Conservation (phyloP, 2,329 filamentous ascomycete genomes). For the Colletotrichum spinosum region DNA sequence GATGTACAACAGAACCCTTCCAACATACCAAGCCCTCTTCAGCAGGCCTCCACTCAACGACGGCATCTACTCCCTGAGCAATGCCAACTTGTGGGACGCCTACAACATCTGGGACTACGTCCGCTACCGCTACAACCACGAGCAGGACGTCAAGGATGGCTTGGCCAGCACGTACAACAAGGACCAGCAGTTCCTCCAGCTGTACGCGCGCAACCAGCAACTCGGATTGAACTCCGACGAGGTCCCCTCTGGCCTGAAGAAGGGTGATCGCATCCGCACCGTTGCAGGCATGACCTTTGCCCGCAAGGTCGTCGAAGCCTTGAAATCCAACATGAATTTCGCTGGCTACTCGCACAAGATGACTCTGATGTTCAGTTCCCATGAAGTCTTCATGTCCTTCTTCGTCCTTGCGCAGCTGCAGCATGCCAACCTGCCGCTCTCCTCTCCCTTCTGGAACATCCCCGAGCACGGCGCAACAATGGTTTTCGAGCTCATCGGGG, state of each 20-base stretch:
- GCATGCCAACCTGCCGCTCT: constrained; percentile 63
- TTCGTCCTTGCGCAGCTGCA: constrained; percentile 62
- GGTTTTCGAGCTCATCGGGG: constrained; percentile 73
- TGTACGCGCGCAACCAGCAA: constrained; percentile 76
- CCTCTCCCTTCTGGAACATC: constrained; percentile 49
- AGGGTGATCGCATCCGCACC: constrained; percentile 56
- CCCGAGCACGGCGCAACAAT: constrained; percentile 80
- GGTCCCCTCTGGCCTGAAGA: constrained; percentile 62
- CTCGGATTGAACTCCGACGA: constrained; percentile 66
- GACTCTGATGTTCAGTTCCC: constrained; percentile 65
- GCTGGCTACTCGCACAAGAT: constrained; percentile 58
- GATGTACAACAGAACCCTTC: constrained; percentile 44
- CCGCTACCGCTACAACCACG: constrained; percentile 64
- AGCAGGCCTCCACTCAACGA: constrained; percentile 47
- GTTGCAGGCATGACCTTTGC: constrained; percentile 67
- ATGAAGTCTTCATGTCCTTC: constrained; percentile 67
- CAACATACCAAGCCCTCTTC: constrained; percentile 59
- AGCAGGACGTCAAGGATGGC: constrained; percentile 52
- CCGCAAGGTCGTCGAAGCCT: constrained; percentile 53
- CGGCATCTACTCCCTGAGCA: constrained; percentile 48
- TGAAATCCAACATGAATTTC: constrained; percentile 56
- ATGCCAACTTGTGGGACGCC: constrained; percentile 61
- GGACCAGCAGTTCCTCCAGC: constrained; percentile 64
- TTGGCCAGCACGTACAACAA: constrained; percentile 50
- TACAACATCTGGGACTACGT: constrained; percentile 67